Conservation (phyloP, 441 rosid genomes). For the Aleurites moluccanus region DNA sequence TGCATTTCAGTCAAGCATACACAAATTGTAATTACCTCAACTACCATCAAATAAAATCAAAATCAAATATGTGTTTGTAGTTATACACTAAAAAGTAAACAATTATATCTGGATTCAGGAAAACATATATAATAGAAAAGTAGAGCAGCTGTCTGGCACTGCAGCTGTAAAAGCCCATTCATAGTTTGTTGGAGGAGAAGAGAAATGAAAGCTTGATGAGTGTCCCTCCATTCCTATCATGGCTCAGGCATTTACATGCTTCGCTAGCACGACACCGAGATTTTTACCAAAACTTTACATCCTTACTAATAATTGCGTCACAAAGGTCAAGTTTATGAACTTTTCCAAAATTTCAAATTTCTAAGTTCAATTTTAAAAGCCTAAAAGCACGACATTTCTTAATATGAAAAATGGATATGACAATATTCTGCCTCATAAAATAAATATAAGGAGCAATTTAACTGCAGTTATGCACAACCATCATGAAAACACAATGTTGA, state of each 20-base stretch:
- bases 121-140: neutral
- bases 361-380: neutral
- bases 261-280: neutral
- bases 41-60: neutral
- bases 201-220: neutral
- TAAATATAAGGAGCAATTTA: neutral
- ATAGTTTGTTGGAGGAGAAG: neutral
- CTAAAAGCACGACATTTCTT: neutral
- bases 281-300: neutral
- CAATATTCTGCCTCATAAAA: neutral
- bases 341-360: neutral
- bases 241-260: neutral
- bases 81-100: neutral
- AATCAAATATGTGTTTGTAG: neutral
- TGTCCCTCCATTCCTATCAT: neutral
- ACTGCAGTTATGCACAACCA: neutral
- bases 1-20: neutral
- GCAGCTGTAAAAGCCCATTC: neutral
- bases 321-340: neutral
- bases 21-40: neutral
- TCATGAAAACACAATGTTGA: neutral
- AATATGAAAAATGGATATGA: neutral
- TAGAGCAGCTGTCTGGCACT: neutral
- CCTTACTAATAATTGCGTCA: neutral
- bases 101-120: neutral